Base-by-base conservation (phyloP, 208 protist species). In the Sergeia podlipaevii region DNA sequence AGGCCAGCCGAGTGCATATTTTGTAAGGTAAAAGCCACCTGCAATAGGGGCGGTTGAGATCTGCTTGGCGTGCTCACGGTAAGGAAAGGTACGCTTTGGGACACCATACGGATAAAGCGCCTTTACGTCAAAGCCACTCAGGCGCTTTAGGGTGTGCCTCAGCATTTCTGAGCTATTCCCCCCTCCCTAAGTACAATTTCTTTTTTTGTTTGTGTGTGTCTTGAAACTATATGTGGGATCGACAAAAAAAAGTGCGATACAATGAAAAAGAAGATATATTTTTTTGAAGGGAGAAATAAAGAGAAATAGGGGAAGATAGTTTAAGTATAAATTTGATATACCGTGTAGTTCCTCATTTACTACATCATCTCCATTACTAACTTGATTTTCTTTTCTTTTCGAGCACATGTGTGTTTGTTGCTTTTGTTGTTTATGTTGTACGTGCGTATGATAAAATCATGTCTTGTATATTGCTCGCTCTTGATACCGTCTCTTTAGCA, bases 21-120 rank as follows among this genome's bases (percentile, higher is more conserved):
- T 91, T 23, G 88, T 90, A 11, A 92, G 21, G 50, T 89, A 91
- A 48, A 91, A 91, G 13, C 83, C 83, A 39, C 88, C 82, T 38
- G 84, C 80, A n/a, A 76, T 87, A 3, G 83, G 84, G 21, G 88
- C 88, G 27, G 75, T 74, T 33, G 68, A 70, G 67, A 91, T 88
- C 37, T 95, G 88, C 48, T 95, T 92, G 29, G 78, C 74, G 49
- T 91, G 80, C 64, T 95, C 88, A 39, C 83, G 78, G 28, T 90
- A 90, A 6, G 88, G 88, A 50, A 90, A 90, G 0, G 88, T 95
- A 37, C 83, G 88, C 57, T 89, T 95, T 1, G 88, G 88, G 34
- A 95, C 80, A 11, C 88, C 88, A 51, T 92, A 53, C 11, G 88
- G 88, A 53, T 92, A 95, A 29, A 95, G 44, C 30, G 64, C 79